These are phyloP conservation scores for Diaporthe capsici DNA, from an alignment of 2,329 filamentous ascomycete species.

Conservation along the genomic window DNA sequence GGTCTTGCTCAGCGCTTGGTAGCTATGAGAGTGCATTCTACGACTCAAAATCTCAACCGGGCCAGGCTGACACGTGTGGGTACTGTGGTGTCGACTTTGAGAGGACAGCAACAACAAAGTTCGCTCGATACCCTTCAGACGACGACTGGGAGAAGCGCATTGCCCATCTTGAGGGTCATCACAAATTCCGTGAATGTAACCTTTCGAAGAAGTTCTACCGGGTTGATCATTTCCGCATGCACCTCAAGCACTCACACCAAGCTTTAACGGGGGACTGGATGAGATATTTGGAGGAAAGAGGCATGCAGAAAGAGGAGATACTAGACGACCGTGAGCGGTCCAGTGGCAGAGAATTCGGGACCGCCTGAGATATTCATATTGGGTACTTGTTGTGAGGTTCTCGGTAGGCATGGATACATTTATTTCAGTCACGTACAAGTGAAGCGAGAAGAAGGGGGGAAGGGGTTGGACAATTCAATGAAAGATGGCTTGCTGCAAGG, in stretches of 20 bases:
- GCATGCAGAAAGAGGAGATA: conserved; percentile 84
- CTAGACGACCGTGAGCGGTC: not conserved
- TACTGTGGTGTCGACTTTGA: conserved; percentile 95
- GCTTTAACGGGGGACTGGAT: conserved; percentile 99
- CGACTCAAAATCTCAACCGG: conserved; percentile 76
- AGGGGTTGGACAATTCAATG: not conserved
- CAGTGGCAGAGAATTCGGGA: not conserved
- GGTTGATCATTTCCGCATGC: conserved; percentile 97
- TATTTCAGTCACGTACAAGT: not conserved
- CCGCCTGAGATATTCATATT: not conserved
- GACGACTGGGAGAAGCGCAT: conserved; percentile 90
- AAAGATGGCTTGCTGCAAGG: not conserved
- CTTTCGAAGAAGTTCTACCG: conserved; percentile 98
- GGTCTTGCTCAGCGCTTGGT: conserved; percentile 92
- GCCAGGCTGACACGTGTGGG: conserved; percentile 85
- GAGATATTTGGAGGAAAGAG: conserved; percentile 95
- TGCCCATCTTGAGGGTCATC: conserved; percentile 88
- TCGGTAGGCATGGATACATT: not conserved
- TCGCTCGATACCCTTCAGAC: conserved; percentile 72
- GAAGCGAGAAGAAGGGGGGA: no score
- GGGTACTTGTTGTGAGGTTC: not conserved
- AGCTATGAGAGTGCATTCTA: conserved; percentile 88
- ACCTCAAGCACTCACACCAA: conserved; percentile 96
- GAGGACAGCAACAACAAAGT: conserved; percentile 59
- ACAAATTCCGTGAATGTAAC: conserved; percentile 99